phyloP scores from a whole-genome alignment of 768 basidiomycete genomes.

The Porphyrellus cyaneotinctus region DNA sequence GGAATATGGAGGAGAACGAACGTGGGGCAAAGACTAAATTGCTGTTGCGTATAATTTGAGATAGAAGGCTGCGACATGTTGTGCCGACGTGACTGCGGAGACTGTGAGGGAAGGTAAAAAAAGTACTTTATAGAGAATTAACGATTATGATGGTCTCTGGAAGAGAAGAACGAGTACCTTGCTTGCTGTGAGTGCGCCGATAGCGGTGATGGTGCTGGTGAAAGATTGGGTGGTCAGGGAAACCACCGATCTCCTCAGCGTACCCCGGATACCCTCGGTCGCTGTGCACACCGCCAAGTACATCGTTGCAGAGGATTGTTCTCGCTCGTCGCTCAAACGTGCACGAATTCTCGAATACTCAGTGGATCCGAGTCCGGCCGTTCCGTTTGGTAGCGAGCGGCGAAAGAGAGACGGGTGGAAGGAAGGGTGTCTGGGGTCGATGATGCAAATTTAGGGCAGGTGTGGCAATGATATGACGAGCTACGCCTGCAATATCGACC shows the following conservation, averaged over 20 bases:
- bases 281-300: background rate
- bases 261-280: slow-evolving; percentile 20
- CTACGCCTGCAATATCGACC: background rate
- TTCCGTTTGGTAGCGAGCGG: background rate
- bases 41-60: slow-evolving; percentile 67
- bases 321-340: background rate
- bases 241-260: background rate
- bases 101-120: background rate
- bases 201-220: slow-evolving; percentile 15
- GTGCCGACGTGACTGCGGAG: slow-evolving; percentile 71
- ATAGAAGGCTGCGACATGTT: slow-evolving; percentile 71
- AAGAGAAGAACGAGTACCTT: slow-evolving; percentile 1
- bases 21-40: slow-evolving; percentile 96
- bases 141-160: background rate
- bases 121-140: slow-evolving; percentile 11
- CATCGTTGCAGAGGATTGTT: background rate
- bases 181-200: background rate
- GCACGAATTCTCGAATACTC: background rate
- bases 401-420: slow-evolving; percentile 12
- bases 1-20: slow-evolving; percentile 36
- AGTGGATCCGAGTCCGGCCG: background rate
- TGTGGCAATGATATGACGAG: background rate
- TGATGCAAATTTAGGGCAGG: slow-evolving; percentile 28
- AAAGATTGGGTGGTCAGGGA: slow-evolving; percentile 2
- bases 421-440: slow-evolving; percentile 20